Percentiles rank a stretch among this genome's conserved stretches.
Evolutionary conservation across 164 flowering plant genomes (phyloP).

Genomic region (Tetrastigma voinierianum): DNA sequence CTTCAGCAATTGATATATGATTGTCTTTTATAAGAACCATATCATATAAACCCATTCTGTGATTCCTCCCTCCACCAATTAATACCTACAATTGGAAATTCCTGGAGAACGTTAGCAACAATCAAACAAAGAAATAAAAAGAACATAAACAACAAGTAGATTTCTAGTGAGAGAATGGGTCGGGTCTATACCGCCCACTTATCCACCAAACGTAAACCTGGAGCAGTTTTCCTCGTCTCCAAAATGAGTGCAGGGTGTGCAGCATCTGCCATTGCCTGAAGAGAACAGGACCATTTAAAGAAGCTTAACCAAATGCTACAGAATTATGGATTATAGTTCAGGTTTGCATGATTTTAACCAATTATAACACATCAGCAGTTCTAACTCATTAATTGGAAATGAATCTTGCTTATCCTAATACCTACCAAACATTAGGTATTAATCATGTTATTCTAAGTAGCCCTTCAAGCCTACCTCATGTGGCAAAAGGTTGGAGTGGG

Average conservation of each 20-base stretch:
- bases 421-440: not conserved
- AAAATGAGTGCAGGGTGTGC: conserved; percentile 83
- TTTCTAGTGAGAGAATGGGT: conserved; percentile 30
- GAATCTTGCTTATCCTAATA: too few relatives aligned
- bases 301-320: too few relatives aligned
- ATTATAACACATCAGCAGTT: too few relatives aligned
- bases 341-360: too few relatives aligned
- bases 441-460: not conserved
- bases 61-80: conserved; percentile 96
- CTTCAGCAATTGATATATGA: conserved; percentile 85
- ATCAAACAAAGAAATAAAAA: conserved; percentile 3
- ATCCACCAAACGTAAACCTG: conserved; percentile 95
- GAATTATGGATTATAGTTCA: too few relatives aligned
- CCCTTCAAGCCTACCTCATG: too few relatives aligned
- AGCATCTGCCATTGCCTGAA: too few relatives aligned
- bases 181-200: conserved; percentile 95
- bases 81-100: conserved; percentile 52
- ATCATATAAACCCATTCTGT: conserved; percentile 94
- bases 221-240: too few relatives aligned
- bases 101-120: conserved; percentile 6
- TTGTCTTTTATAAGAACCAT: conserved; percentile 98
- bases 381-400: too few relatives aligned
- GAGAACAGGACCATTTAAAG: too few relatives aligned
- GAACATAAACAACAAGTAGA: not conserved
- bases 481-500: too few relatives aligned